These are phyloP conservation scores for Aspergillus pseudoterreus DNA, from an alignment of 2,329 filamentous ascomycete genomes.

Conservation along the genomic window DNA sequence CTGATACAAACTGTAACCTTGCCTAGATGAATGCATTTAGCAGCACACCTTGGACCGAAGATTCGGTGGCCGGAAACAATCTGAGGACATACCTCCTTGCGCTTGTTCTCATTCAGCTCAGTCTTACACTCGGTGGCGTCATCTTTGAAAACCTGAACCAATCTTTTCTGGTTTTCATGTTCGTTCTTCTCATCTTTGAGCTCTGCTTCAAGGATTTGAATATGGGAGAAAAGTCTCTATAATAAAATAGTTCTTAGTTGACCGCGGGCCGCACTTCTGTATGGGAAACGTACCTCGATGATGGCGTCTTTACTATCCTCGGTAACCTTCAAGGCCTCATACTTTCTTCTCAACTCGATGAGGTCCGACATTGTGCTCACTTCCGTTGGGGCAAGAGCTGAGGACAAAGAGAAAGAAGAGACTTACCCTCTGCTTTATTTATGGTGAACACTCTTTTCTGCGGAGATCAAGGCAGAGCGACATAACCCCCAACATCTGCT, in stretches of 20 bases:
- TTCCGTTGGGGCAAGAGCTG: no score
- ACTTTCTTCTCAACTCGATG: slow-evolving; percentile 6
- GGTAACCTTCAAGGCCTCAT: slow-evolving; percentile 5
- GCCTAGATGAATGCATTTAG: slow-evolving; percentile 6
- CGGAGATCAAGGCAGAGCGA: no score
- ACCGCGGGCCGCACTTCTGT: not conserved
- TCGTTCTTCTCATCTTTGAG: slow-evolving; percentile 8
- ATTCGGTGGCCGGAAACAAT: not conserved
- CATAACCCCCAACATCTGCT: no score
- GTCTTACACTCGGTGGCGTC: slow-evolving; percentile 1
- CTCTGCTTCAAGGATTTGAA: slow-evolving; percentile 7
- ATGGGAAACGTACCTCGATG: slow-evolving; percentile 9
- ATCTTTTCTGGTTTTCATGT: slow-evolving; percentile 3
- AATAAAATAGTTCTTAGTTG: not conserved
- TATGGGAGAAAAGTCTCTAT: slow-evolving; percentile 11
- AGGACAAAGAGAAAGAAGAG: no score
- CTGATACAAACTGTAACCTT: slow-evolving; percentile 26
- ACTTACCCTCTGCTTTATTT: no score
- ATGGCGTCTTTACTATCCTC: slow-evolving; percentile 18
- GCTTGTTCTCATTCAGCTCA: slow-evolving; percentile 5
- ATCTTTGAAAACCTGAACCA: not conserved
- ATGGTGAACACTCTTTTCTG: no score
- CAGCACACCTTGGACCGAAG: no score
- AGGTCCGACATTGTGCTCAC: slow-evolving; percentile 2
- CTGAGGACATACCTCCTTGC: slow-evolving; percentile 7